Percentiles rank a stretch among this genome's conserved stretches.
These are phyloP conservation scores for Ciborinia camelliae DNA, from an alignment of 2,329 filamentous ascomycete species.

Conservation along the genomic window DNA sequence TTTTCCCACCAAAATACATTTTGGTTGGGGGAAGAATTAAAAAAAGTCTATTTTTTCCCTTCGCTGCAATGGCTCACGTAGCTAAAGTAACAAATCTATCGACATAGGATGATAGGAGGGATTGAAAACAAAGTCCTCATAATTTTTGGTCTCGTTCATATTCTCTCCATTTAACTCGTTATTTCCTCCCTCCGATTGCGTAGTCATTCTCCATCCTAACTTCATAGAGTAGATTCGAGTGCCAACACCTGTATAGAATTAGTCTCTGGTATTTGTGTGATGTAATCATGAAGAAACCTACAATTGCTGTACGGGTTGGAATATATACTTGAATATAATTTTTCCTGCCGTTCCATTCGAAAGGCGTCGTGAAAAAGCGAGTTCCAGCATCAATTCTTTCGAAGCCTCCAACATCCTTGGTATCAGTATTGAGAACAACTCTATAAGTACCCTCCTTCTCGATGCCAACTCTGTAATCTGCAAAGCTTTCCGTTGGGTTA, in stretches of 20 bases:
- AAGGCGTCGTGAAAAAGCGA: conserved; percentile 85
- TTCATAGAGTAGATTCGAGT: conserved; percentile 38
- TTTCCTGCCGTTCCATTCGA: conserved; percentile 83
- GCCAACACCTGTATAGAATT: conserved; percentile 36
- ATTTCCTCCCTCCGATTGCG: background rate
- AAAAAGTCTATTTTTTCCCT: background rate
- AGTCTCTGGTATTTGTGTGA: conserved; percentile 19
- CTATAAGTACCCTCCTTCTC: conserved; percentile 82
- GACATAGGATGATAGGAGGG: background rate
- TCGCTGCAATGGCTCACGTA: conserved; percentile 5
- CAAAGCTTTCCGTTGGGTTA: conserved; percentile 77
- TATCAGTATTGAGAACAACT: conserved; percentile 80
- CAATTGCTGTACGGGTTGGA: conserved; percentile 77
- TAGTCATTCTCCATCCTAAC: background rate
- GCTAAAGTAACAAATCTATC: conserved; percentile 12
- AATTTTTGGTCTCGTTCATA: background rate
- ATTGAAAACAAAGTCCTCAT: background rate
- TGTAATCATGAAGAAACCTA: conserved; percentile 44
- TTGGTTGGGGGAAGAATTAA: background rate
- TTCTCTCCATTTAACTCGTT: background rate
- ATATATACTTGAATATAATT: conserved; percentile 95
- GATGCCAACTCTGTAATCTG: conserved; percentile 88
- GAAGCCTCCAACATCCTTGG: conserved; percentile 73
- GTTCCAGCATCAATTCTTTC: conserved; percentile 74
- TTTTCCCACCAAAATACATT: background rate